Conservation (phyloP, 2,329 filamentous ascomycete species). For the Ilyonectria sp. region DNA sequence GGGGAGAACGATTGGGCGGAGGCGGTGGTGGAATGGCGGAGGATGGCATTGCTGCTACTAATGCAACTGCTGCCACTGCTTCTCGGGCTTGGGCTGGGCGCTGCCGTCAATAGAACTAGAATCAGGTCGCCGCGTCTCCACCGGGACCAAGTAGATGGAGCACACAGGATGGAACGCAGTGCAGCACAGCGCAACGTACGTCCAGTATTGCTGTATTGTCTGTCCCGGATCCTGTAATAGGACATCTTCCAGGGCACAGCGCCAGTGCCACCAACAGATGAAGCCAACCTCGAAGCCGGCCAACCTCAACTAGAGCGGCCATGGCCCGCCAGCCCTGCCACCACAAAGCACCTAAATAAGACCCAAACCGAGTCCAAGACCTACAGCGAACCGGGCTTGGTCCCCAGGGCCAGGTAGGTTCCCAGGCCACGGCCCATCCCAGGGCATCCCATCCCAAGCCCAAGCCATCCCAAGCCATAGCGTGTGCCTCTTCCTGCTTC, state of each 20-base stretch:
- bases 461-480: conserved; percentile 5
- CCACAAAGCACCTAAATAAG: background rate
- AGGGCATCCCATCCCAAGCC: background rate
- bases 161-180: background rate
- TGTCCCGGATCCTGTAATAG: conserved; percentile 7
- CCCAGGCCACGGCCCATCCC: background rate
- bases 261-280: background rate
- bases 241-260: background rate
- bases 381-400: background rate
- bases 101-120: background rate
- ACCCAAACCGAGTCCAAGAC: background rate
- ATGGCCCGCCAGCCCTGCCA: background rate
- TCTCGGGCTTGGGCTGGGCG: conserved; percentile 1
- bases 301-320: background rate
- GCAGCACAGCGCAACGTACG: conserved; percentile 14
- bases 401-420: background rate
- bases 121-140: background rate
- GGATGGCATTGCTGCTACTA: conserved; percentile 1
- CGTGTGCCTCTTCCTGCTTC: conserved; percentile 3
- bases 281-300: background rate
- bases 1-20: conserved; percentile 43
- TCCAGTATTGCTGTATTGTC: background rate
- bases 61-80: conserved; percentile 10
- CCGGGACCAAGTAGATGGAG: background rate
- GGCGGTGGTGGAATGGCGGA: conserved; percentile 24